Conservation (phyloP, 1,284 basidiomycete genomes). For the Singerocomus rubriflavus region DNA sequence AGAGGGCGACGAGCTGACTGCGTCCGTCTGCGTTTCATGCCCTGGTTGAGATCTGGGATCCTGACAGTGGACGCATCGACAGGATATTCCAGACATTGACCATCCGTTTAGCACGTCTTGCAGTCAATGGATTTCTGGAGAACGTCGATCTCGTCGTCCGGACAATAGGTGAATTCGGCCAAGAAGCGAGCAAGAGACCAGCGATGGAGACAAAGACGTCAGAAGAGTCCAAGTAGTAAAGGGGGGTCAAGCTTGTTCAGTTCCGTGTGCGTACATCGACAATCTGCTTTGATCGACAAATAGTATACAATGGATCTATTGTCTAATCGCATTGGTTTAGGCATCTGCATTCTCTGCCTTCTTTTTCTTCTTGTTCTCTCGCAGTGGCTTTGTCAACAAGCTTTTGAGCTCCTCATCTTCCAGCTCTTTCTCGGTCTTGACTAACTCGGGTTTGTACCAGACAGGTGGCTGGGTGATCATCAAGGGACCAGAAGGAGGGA, state of each 20-base stretch:
- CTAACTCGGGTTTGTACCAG: conserved; percentile 91
- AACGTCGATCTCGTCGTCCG: conserved; percentile 81
- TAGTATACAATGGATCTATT: conserved; percentile 21
- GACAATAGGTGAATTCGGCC: conserved; percentile 77
- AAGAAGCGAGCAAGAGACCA: conserved; percentile 44
- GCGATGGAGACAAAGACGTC: neutral
- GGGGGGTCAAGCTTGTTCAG: conserved; percentile 6
- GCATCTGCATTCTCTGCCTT: conserved; percentile 42
- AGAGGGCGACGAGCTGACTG: conserved; percentile 64
- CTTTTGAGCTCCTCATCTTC: conserved; percentile 84
- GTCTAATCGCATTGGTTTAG: conserved; percentile 33
- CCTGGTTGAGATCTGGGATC: neutral
- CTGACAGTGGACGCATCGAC: conserved; percentile 14
- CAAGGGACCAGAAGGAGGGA: conserved; percentile 81
- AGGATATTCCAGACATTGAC: conserved; percentile 76
- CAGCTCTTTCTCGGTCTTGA: conserved; percentile 87
- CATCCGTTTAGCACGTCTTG: conserved; percentile 77
- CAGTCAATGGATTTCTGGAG: conserved; percentile 82
- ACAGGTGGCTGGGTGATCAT: conserved; percentile 83
- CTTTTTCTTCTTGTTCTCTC: conserved; percentile 93
- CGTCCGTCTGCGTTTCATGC: conserved; percentile 47
- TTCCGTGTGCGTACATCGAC: conserved; percentile 18
- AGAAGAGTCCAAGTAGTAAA: conserved; percentile 9
- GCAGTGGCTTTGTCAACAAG: conserved; percentile 74
- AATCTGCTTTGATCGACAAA: conserved; percentile 13